Evolutionary conservation across 306 rosid genomes (phyloP).

Genomic region (Sicyos baderoa): DNA sequence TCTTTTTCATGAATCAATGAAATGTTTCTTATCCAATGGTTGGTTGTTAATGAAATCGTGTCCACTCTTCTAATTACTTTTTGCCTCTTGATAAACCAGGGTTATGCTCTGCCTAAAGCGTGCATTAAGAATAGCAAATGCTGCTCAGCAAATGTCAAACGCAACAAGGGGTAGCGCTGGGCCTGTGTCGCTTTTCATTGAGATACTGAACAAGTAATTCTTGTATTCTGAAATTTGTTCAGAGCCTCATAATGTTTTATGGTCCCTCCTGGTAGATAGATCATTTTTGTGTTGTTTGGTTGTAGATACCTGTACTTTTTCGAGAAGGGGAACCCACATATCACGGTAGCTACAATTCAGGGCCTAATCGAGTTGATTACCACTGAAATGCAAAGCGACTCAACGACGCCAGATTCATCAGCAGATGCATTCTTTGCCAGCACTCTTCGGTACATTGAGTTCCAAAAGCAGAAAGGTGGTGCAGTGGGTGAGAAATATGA

Average conservation of each 20-base stretch:
- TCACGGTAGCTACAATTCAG: slow-evolving; percentile 67
- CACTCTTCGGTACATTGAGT: slow-evolving; percentile 69
- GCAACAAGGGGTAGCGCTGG: slow-evolving; percentile 82
- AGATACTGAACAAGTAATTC: slow-evolving; percentile 83
- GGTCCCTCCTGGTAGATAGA: slow-evolving; percentile 5
- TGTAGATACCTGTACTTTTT: slow-evolving; percentile 86
- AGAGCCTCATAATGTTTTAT: slow-evolving; percentile 7
- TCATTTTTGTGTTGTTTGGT: slow-evolving; percentile 17
- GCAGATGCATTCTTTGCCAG: slow-evolving; percentile 84
- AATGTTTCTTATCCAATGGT: too few species aligned
- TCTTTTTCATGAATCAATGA: too few species aligned
- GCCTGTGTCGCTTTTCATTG: slow-evolving; percentile 74
- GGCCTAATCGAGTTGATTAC: slow-evolving; percentile 73
- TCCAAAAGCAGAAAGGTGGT: slow-evolving; percentile 92
- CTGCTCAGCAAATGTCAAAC: slow-evolving; percentile 84
- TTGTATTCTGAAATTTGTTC: not conserved
- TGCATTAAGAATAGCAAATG: slow-evolving; percentile 83
- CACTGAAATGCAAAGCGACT: slow-evolving; percentile 78
- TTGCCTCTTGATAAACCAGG: slow-evolving; percentile 32
- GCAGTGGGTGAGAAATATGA: slow-evolving; percentile 79
- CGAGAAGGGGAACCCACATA: slow-evolving; percentile 86
- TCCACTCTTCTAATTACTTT: slow-evolving; percentile 5
- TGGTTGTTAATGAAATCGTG: slow-evolving; percentile 12
- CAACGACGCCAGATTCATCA: slow-evolving; percentile 51
- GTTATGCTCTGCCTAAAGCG: slow-evolving; percentile 86